phyloP scores from a whole-genome alignment of 129 eudicot species.

The Lactuca sativa region DNA sequence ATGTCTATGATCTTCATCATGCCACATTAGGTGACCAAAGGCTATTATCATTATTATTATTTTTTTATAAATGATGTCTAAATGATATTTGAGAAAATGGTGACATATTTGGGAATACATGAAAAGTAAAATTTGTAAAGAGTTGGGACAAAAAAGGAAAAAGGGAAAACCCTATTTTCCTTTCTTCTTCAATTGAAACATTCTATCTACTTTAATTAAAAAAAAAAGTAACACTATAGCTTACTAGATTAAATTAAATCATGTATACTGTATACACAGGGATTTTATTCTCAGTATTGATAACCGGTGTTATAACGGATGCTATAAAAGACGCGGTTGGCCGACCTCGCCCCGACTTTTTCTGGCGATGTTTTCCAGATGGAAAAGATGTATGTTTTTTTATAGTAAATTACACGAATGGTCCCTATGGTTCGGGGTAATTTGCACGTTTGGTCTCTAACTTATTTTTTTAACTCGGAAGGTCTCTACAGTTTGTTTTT shows the following conservation, averaged over 20 bases:
- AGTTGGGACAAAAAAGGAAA: too few relatives aligned
- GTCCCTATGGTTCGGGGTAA: too few relatives aligned
- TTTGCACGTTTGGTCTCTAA: too few relatives aligned
- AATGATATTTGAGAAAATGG: too few relatives aligned
- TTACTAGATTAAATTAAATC: constrained; percentile 4
- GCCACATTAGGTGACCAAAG: constrained; percentile 63
- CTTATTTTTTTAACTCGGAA: too few relatives aligned
- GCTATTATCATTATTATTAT: too few relatives aligned
- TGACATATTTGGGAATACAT: too few relatives aligned
- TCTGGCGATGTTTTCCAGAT: constrained; percentile 99
- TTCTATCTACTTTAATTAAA: too few relatives aligned
- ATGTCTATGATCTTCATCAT: constrained; percentile 96
- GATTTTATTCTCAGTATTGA: constrained; percentile 58
- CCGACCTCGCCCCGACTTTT: constrained; percentile 91
- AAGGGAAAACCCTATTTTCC: not conserved
- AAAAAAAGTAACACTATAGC: not conserved
- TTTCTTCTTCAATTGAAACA: not conserved
- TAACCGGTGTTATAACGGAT: constrained; percentile 76
- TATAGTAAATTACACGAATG: too few relatives aligned
- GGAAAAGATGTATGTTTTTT: constrained; percentile 69
- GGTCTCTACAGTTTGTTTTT: too few relatives aligned
- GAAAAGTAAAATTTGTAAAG: too few relatives aligned
- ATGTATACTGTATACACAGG: constrained; percentile 38
- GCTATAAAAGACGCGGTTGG: constrained; percentile 94
- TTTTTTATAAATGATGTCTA: too few relatives aligned